Conservation (phyloP, 2,329 filamentous ascomycete species). For the Ceratocystiopsis sp. region DNA sequence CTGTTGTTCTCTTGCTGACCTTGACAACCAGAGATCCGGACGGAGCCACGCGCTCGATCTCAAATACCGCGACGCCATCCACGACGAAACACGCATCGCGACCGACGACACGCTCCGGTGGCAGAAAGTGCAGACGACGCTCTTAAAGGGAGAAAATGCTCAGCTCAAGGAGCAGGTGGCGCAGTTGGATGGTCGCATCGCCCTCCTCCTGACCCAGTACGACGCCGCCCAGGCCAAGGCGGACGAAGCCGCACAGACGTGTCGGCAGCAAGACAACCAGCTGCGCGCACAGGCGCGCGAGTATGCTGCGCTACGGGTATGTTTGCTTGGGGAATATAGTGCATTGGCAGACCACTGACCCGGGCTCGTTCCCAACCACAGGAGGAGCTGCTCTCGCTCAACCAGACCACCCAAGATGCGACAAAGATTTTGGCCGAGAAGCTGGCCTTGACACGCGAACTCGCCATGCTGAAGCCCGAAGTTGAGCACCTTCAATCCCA, state of each 20-base stretch:
- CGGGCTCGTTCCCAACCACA: constrained; percentile 16
- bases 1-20: neutral
- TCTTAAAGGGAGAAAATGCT: constrained; percentile 61
- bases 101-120: constrained; percentile 62
- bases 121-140: constrained; percentile 48
- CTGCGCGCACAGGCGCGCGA: constrained; percentile 31
- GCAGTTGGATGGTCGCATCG: constrained; percentile 42
- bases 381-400: constrained; percentile 56
- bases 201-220: constrained; percentile 23
- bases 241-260: constrained; percentile 23
- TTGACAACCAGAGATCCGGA: constrained; percentile 22
- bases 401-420: constrained; percentile 49
- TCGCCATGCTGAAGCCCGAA: constrained; percentile 36
- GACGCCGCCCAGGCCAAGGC: constrained; percentile 25
- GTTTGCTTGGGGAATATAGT: neutral
- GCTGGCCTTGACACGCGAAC: constrained; percentile 32
- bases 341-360: no score
- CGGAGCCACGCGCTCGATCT: constrained; percentile 45
- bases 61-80: constrained; percentile 47
- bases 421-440: constrained; percentile 49
- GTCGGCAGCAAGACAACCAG: constrained; percentile 28
- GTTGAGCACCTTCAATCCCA: constrained; percentile 38
- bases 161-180: constrained; percentile 46
- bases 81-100: constrained; percentile 48
- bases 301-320: constrained; percentile 30